Percentiles rank a stretch among this genome's conserved stretches.
phyloP scores from a whole-genome alignment of 1,139 yeast genomes.

The Taiozyma onychis region DNA sequence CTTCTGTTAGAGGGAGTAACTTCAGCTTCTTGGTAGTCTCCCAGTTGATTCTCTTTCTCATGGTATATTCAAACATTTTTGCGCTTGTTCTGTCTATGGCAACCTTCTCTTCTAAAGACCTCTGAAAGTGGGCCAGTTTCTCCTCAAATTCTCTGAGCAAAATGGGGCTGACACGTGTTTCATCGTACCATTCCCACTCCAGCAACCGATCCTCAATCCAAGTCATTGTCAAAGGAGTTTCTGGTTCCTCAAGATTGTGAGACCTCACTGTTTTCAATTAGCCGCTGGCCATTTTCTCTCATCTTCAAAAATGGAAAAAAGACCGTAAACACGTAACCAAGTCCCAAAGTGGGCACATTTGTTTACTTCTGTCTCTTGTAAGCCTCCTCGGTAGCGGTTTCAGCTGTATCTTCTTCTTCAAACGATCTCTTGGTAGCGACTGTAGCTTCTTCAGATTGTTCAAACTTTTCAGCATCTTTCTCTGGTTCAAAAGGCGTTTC shows the following conservation, averaged over 20 bases:
- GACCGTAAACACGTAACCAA: neutral
- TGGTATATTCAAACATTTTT: neutral
- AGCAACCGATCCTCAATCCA: slow-evolving; percentile 1
- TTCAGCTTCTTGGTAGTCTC: neutral
- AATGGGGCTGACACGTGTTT: neutral
- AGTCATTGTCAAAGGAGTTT: neutral
- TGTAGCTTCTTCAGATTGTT: neutral
- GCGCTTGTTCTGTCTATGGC: slow-evolving; percentile 12
- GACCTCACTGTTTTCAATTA: neutral
- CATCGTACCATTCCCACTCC: slow-evolving; percentile 3
- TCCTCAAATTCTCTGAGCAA: slow-evolving; percentile 1
- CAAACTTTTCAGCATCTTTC: neutral
- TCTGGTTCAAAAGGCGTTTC: neutral
- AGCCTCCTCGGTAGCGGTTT: neutral
- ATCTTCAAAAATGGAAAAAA: neutral
- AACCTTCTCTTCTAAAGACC: slow-evolving; percentile 8
- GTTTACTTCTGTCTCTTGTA: slow-evolving; percentile 3
- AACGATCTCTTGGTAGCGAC: neutral
- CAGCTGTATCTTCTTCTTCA: neutral
- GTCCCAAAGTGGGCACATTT: neutral
- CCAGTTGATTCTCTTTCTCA: neutral
- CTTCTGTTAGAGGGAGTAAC: neutral
- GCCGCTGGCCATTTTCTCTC: neutral
- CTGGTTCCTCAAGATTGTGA: neutral
- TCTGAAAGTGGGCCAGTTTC: slow-evolving; percentile 1